phyloP scores from a whole-genome alignment of 2,329 filamentous ascomycete genomes.

The Exophiala bonariae region DNA sequence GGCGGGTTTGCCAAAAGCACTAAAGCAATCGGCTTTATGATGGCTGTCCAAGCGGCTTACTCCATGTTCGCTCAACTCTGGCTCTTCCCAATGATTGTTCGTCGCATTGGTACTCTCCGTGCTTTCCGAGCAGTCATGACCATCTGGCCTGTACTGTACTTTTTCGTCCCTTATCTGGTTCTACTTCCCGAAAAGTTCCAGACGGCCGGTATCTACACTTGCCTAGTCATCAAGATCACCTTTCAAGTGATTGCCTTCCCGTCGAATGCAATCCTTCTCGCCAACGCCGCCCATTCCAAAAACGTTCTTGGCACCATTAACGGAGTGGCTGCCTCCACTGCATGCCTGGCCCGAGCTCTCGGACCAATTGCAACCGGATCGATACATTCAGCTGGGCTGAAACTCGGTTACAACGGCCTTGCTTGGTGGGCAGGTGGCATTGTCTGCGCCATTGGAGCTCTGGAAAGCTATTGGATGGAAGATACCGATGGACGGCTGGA shows the following conservation, averaged over 20 bases:
- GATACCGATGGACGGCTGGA: constrained; percentile 56
- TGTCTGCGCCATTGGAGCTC: constrained; percentile 72
- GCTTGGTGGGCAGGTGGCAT: constrained; percentile 90
- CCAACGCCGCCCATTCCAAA: constrained; percentile 81
- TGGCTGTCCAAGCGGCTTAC: constrained; percentile 85
- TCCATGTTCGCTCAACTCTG: constrained; percentile 84
- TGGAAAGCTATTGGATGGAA: constrained; percentile 73
- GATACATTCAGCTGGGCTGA: constrained; percentile 77
- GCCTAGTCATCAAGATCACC: constrained; percentile 89
- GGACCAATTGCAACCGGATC: constrained; percentile 86
- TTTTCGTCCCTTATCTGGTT: constrained; percentile 84
- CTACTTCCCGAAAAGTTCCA: constrained; percentile 72
- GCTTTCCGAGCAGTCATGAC: constrained; percentile 81
- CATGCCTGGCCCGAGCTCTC: constrained; percentile 82
- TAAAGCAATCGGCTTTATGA: constrained; percentile 81
- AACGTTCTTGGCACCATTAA: constrained; percentile 89
- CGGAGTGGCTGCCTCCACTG: constrained; percentile 85
- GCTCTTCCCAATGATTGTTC: constrained; percentile 76
- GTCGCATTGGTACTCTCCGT: constrained; percentile 72
- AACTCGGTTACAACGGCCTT: constrained; percentile 78
- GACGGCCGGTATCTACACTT: constrained; percentile 71
- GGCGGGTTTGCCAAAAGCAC: constrained; percentile 83
- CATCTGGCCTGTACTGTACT: constrained; percentile 83
- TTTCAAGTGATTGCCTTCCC: constrained; percentile 91
- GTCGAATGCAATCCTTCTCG: constrained; percentile 82